Evolutionary conservation across 2,329 filamentous ascomycete species (phyloP).

Genomic region (Colletotrichum spinosum): DNA sequence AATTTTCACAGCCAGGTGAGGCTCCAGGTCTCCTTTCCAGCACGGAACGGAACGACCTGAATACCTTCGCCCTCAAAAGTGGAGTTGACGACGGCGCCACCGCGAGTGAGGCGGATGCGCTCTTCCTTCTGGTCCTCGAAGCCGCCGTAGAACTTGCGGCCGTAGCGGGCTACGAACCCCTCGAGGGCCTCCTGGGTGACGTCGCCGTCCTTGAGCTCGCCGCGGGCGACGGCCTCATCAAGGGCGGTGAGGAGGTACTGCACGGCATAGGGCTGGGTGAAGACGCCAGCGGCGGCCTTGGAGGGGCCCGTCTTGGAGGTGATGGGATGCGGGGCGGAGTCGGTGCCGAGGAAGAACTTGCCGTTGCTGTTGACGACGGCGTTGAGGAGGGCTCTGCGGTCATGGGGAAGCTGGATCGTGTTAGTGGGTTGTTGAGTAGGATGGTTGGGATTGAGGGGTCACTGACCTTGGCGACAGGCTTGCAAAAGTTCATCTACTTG

Average conservation of each 20-base stretch:
- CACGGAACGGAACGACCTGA: slow-evolving; percentile 74
- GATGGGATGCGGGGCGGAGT: slow-evolving; percentile 76
- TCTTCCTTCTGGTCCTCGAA: slow-evolving; percentile 60
- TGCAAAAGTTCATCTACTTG: slow-evolving; percentile 72
- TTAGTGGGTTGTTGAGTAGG: not conserved
- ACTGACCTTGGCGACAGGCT: slow-evolving; percentile 77
- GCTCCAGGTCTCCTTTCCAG: slow-evolving; percentile 70
- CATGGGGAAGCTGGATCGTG: slow-evolving; percentile 59
- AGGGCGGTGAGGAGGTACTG: slow-evolving; percentile 72
- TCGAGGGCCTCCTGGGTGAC: slow-evolving; percentile 66
- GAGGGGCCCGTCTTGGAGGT: slow-evolving; percentile 62
- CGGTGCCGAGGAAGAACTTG: slow-evolving; percentile 80
- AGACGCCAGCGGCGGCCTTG: slow-evolving; percentile 78
- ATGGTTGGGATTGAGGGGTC: not conserved
- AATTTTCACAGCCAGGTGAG: slow-evolving; percentile 54
- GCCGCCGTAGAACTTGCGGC: slow-evolving; percentile 64
- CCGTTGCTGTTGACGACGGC: slow-evolving; percentile 68
- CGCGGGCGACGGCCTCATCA: slow-evolving; percentile 60
- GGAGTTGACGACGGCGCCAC: slow-evolving; percentile 65
- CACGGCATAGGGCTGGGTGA: slow-evolving; percentile 79
- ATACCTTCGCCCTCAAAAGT: slow-evolving; percentile 66
- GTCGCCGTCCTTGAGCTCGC: slow-evolving; percentile 62
- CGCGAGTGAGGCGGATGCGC: slow-evolving; percentile 68
- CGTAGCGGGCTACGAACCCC: slow-evolving; percentile 65
- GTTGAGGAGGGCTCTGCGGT: slow-evolving; percentile 78